A percentile compares a stretch with the other conserved stretches of the same genome.
Evolutionary conservation across 2,329 filamentous ascomycete genomes (phyloP).

Genomic region (Colletotrichum sp.): DNA sequence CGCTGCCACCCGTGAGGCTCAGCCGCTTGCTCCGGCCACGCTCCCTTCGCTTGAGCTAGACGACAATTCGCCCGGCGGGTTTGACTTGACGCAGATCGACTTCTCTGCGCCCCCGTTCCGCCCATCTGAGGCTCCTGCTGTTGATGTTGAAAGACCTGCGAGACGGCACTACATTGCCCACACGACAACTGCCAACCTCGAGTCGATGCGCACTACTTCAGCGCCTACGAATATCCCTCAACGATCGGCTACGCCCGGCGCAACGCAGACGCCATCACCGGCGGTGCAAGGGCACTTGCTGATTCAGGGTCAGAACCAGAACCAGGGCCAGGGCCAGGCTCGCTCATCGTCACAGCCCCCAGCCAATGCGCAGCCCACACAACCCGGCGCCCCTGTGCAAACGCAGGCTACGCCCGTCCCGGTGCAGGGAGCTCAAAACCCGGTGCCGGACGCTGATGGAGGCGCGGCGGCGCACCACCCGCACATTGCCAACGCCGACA

Average conservation of each 20-base stretch:
- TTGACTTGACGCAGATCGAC: not conserved
- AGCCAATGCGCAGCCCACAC: not conserved
- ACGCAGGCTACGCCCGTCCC: conserved; percentile 16
- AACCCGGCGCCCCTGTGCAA: conserved; percentile 18
- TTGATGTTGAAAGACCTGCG: not conserved
- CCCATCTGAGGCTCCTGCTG: not conserved
- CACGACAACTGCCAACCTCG: not conserved
- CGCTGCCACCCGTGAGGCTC: conserved; percentile 27
- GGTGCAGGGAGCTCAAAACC: conserved; percentile 6
- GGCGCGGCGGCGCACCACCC: conserved; percentile 42
- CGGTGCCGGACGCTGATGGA: conserved; percentile 23
- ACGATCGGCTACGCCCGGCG: not conserved
- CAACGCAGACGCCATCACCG: not conserved
- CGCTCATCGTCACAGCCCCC: not conserved
- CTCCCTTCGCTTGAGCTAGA: not conserved
- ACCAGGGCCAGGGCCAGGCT: not conserved
- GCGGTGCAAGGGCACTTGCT: conserved; percentile 14
- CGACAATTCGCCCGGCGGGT: not conserved
- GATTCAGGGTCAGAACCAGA: conserved; percentile 1
- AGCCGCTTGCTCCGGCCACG: not conserved
- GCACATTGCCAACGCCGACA: conserved; percentile 50
- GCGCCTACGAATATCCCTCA: not conserved
- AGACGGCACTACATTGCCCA: not conserved
- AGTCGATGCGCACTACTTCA: not conserved
- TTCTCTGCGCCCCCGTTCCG: not conserved